phyloP scores from a whole-genome alignment of 2,329 filamentous ascomycete species.

The Penicillium sp. region DNA sequence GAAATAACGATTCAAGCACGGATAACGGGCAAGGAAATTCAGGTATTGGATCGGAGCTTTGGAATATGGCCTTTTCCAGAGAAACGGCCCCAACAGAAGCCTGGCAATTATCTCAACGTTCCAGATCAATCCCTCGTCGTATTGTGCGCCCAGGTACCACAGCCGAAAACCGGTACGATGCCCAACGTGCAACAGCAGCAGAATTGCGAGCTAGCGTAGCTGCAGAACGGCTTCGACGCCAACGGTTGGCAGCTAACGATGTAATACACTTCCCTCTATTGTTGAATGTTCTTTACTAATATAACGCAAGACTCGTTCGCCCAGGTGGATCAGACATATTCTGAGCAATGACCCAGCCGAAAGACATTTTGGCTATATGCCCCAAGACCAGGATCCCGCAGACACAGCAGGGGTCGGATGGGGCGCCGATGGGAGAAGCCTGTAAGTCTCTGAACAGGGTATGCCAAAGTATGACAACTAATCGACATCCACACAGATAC shows the following conservation, averaged over 20 bases:
- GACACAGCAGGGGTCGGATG: conserved; percentile 47
- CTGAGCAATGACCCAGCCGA: conserved; percentile 32
- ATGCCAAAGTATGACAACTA: no score
- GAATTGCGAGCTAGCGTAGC: conserved; percentile 37
- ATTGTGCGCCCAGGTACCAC: conserved; percentile 24
- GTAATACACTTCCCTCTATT: conserved; percentile 8
- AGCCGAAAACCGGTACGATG: conserved; percentile 25
- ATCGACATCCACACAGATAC: conserved; percentile 32
- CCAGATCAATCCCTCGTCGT: conserved; percentile 33
- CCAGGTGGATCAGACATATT: conserved; percentile 35
- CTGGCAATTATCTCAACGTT: conserved; percentile 27
- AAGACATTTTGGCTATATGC: conserved; percentile 25
- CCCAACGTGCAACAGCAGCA: conserved; percentile 25
- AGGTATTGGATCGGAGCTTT: background rate
- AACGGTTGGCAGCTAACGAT: conserved; percentile 35
- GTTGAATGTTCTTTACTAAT: conserved; percentile 22
- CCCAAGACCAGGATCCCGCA: conserved; percentile 35
- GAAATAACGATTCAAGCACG: conserved; percentile 20
- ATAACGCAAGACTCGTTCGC: conserved; percentile 28
- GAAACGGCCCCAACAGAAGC: conserved; percentile 19
- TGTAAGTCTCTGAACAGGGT: conserved; percentile 38
- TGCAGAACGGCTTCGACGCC: conserved; percentile 36
- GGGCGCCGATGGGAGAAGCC: conserved; percentile 42
- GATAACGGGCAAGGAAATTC: conserved; percentile 9
- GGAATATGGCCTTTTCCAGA: conserved; percentile 7